phyloP scores from a whole-genome alignment of 176 grass and related monocot species.

The Raddia guianensis region DNA sequence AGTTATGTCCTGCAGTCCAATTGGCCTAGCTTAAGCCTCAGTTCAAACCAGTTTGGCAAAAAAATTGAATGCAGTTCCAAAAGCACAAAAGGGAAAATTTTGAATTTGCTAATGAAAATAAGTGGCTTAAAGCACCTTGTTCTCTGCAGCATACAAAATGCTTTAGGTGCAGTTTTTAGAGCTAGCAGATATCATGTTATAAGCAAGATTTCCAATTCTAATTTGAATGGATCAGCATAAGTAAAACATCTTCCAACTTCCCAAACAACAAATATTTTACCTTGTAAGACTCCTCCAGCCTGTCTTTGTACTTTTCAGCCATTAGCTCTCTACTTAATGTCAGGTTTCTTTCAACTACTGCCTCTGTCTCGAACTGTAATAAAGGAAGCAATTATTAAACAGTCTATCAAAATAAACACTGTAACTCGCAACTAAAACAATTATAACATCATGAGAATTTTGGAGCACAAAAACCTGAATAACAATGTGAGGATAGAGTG shows the following conservation, averaged over 20 bases:
- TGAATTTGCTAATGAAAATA: constrained; percentile 12
- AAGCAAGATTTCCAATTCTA: background rate
- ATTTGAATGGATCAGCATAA: constrained; percentile 18
- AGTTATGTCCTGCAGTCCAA: background rate
- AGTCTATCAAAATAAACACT: constrained; percentile 31
- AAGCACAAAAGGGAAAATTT: background rate
- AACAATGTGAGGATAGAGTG: constrained; percentile 97
- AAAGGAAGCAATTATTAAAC: constrained; percentile 35
- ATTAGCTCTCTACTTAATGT: constrained; percentile 71
- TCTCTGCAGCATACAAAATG: background rate
- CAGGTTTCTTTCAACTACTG: constrained; percentile 68
- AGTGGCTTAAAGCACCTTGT: background rate
- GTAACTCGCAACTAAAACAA: constrained; percentile 2
- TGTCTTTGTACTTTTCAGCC: constrained; percentile 84
- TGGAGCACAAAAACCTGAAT: constrained; percentile 78
- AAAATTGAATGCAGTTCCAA: background rate
- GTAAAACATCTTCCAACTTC: constrained; percentile 19
- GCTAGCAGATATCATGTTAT: constrained; percentile 13
- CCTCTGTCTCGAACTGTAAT: constrained; percentile 90
- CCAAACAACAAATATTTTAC: constrained; percentile 56
- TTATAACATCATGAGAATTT: background rate
- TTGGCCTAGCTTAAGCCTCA: constrained; percentile 21
- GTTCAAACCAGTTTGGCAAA: background rate
- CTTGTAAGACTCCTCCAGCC: constrained; percentile 82
- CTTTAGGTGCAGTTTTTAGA: constrained; percentile 2